Percentiles rank a stretch among this genome's conserved stretches.
Conservation (phyloP, 164 flowering plant species). For the Piper betle region DNA sequence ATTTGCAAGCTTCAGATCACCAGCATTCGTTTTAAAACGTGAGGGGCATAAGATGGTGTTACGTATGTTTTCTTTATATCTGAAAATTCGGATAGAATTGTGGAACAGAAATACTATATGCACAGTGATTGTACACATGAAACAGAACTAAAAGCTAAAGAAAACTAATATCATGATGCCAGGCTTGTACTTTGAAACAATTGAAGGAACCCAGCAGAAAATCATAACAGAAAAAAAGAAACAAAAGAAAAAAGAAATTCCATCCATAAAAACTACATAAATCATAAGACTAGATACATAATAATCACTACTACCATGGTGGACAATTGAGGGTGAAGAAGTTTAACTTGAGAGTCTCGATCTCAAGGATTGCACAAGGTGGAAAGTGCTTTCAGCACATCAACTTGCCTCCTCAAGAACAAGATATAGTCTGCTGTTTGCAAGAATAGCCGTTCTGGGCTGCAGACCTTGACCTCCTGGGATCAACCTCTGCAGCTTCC, state of each 20-base stretch:
- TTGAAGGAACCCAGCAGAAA: background rate
- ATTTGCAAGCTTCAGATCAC: no score
- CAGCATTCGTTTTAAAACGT: no score
- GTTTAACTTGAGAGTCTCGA: background rate
- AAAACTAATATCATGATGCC: background rate
- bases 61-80: no score
- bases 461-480: conserved; percentile 50
- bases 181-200: background rate
- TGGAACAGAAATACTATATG: no score
- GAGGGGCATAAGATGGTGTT: no score
- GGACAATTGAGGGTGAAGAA: background rate
- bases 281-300: background rate
- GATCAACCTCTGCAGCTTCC: conserved; percentile 39
- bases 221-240: no score
- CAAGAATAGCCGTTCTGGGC: conserved; percentile 40
- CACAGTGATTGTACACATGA: no score
- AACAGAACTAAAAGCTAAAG: no score
- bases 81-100: no score
- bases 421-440: conserved; percentile 55
- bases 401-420: conserved; percentile 44
- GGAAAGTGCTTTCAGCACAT: conserved; percentile 45
- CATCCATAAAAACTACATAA: background rate
- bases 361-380: conserved; percentile 21
- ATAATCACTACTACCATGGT: background rate
- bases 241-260: no score